Base-by-base conservation (phyloP, 2,329 filamentous ascomycete genomes). In the Laburnicola sp. region DNA sequence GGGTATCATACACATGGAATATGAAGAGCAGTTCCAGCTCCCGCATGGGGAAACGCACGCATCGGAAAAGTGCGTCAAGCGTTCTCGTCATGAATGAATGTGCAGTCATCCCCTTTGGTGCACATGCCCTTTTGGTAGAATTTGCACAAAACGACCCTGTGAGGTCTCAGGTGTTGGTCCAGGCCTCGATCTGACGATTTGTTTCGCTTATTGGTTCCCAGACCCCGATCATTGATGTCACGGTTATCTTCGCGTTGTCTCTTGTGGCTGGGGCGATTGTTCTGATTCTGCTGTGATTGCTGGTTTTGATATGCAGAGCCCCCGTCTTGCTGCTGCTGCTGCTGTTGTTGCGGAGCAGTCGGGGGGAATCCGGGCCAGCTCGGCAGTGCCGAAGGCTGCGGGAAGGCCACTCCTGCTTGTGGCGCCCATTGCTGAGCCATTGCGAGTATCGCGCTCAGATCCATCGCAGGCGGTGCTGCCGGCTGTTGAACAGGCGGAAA, bases 41-140 rank as follows among this genome's bases (percentile, higher is more conserved):
- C 16, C 16, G 16, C 16, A 16, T 16, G 16, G 16, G 16, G 16
- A 16, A 16, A 16, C 16, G 16, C 16, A 16, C 16, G 16, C 16
- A 16, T 16, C 16, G 16, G 16, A 16, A 16, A 16, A 43, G 4
- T 22, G 23, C 25, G 34, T 53, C 37, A 48, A 28, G 36, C 30
- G 35, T 48, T 62, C 39, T 54, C 51, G 45, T 88, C 85, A 65
- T 91, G 87, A 49, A 86, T 80, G 70, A 87, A 91, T 2, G 87
- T 89, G 74, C 87, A 90, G 63, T 85, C 84, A 31, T 87, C 85
- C 22, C 87, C 87, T 66, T 89, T 86, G 5, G 82, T 83, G 72
- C 87, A 90, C 65, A 85, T 86, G 10, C 87, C 87, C 65, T 87
- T 82, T 51, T 82, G 79, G 78, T 79, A 90, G 69, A 89, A 91